phyloP scores from a whole-genome alignment of 73 alveolate species.

The Effrenium voratum region DNA sequence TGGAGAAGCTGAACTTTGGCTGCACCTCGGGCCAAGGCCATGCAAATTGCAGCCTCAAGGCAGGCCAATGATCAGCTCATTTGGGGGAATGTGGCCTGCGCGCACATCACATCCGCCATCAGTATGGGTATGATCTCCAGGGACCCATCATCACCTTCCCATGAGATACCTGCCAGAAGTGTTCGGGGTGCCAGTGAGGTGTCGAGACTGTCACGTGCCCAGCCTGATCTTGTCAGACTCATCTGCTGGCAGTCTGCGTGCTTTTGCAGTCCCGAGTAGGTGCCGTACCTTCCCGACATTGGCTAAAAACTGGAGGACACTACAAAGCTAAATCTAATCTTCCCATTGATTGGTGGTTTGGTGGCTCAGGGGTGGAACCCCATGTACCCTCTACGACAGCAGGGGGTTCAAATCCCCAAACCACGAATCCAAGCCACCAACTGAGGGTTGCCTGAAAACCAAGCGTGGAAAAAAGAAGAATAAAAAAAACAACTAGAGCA shows the following conservation, averaged over 20 bases:
- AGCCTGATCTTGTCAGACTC: conserved; percentile 61
- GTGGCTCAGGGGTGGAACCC: no score
- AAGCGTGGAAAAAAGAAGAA: no score
- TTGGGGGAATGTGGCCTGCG: not conserved
- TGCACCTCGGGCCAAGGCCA: conserved; percentile 10
- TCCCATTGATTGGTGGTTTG: no score
- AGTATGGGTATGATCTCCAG: conserved; percentile 17
- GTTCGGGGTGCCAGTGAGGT: not conserved
- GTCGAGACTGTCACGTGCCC: no score
- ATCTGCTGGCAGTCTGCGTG: not conserved
- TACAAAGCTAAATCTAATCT: no score
- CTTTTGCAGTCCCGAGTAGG: conserved; percentile 21
- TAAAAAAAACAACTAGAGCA: no score
- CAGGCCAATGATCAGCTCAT: not conserved
- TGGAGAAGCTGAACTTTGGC: conserved; percentile 36
- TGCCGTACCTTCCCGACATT: conserved; percentile 84
- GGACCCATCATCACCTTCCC: conserved; percentile 36
- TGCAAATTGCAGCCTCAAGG: not conserved
- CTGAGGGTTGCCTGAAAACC: no score
- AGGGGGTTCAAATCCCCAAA: no score
- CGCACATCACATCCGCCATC: conserved; percentile 37
- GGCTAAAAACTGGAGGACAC: no score
- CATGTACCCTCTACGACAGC: no score
- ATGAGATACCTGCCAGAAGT: conserved; percentile 8
- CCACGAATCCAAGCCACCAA: no score